Base-by-base conservation (phyloP, 2,329 filamentous ascomycete species). In the Pezicula carpinea region DNA sequence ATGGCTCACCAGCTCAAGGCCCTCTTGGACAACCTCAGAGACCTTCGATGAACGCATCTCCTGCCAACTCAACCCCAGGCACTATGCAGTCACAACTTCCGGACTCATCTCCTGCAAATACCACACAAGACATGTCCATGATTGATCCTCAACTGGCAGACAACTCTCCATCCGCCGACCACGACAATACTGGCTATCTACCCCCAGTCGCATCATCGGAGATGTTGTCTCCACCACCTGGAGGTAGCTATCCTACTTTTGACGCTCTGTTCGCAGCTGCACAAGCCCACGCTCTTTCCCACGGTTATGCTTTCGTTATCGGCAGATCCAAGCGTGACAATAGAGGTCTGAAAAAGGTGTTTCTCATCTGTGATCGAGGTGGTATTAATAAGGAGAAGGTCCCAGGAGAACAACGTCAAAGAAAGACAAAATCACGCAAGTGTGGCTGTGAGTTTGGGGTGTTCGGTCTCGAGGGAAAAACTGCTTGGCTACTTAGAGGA, bases 391-490 rank as follows among this genome's bases (percentile, higher is more conserved):
- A 84, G 63, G 59, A 62, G 44, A 64, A 64, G 40, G 53, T 63
- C 1, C 59, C 60, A 0, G 62, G 59, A 17, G 63, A 65, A 44
- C 57, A 62, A 34, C 58, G 60, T 18, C 74, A 77, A 51, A 75
- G 81, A 47, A 84, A 84, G 64, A 85, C 81, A 1, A 83, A 81
- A 7, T 84, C 80, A n/a, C 73, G 81, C 39, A 85, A 85, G 58
- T 84, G 81, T 57, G 80, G 83, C 55, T 85, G 81, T 53, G 79
- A 79, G 23, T 85, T 85, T 61, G 81, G 81, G n/a, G 83, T 85
- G 62, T 85, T 84, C 53, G 81, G 81, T 46, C 80, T 85, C 33
- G 81, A 85, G 62, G 79, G 83, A 58, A 72, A 81, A 49, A 83
- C 79, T 0, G 79, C 84, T 55, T 85, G 81, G 81, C 80, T 79